Conservation (phyloP, 352 stramenopile genomes). For the Phytophthora lateralis region DNA sequence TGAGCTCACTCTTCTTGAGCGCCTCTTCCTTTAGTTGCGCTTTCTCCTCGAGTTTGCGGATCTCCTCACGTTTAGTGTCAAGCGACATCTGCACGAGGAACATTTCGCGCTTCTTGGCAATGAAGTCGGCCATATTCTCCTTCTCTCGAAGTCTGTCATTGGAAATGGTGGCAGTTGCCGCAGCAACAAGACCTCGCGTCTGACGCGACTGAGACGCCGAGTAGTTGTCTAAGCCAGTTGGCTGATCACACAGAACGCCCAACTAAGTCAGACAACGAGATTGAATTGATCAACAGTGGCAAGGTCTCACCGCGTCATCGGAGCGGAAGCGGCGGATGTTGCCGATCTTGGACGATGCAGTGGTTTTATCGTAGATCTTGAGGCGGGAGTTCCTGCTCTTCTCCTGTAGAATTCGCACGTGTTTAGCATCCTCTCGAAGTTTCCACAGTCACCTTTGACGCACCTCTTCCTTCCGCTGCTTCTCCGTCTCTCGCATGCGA, state of each 20-base stretch:
- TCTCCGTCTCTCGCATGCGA: conserved; percentile 92
- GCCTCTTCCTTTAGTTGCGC: conserved; percentile 95
- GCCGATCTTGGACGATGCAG: conserved; percentile 74
- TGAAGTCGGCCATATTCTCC: conserved; percentile 96
- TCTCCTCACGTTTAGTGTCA: conserved; percentile 96
- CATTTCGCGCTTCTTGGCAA: conserved; percentile 97
- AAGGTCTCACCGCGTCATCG: conserved; percentile 52
- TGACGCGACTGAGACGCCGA: conserved; percentile 72
- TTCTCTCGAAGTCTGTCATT: conserved; percentile 91
- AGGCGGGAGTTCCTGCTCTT: conserved; percentile 63
- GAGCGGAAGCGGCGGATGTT: conserved; percentile 80
- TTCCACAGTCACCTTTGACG: background rate
- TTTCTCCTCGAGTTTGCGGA: conserved; percentile 96
- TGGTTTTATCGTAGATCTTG: conserved; percentile 93
- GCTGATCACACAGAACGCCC: conserved; percentile 23
- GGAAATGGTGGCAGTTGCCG: conserved; percentile 81
- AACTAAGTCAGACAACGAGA: background rate
- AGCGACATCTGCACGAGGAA: conserved; percentile 96
- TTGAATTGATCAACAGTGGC: background rate
- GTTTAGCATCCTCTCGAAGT: background rate
- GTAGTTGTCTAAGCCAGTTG: conserved; percentile 53
- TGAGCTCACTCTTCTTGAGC: conserved; percentile 94
- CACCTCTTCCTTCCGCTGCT: conserved; percentile 82
- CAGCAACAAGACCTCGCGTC: conserved; percentile 77
- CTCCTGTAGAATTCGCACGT: conserved; percentile 32